Conservation (phyloP, 495 filamentous ascomycete genomes). For the Coniosporium apollinis region DNA sequence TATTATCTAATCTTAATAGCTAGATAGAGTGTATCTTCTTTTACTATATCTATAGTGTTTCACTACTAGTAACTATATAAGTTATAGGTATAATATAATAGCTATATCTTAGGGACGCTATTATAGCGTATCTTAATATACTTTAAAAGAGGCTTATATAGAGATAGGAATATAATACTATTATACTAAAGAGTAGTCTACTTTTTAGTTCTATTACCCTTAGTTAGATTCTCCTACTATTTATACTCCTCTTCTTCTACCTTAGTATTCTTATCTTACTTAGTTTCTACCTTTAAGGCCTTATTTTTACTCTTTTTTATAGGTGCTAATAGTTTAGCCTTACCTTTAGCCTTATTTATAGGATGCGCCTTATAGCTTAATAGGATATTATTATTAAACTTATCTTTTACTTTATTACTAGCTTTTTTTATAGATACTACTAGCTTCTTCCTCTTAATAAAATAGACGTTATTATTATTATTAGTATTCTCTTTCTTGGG, state of each 20-base stretch:
- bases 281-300: slow-evolving; percentile 50
- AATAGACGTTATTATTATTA: slow-evolving; percentile 6
- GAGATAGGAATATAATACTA: not conserved
- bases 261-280: not conserved
- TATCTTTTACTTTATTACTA: not conserved
- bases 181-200: not conserved
- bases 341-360: slow-evolving; percentile 1
- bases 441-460: too few species aligned
- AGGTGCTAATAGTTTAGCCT: not conserved
- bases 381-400: not conserved
- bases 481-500: slow-evolving; percentile 1
- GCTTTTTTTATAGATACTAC: not conserved
- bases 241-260: not conserved
- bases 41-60: too few species aligned
- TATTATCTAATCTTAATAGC: too few species aligned
- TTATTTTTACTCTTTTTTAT: slow-evolving; percentile 25
- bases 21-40: too few species aligned
- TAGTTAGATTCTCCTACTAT: not conserved
- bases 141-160: too few species aligned
- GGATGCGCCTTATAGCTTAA: slow-evolving; percentile 9
- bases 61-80: too few species aligned
- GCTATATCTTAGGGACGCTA: too few species aligned
- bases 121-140: too few species aligned
- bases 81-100: too few species aligned
- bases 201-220: not conserved